Conservation (phyloP, 1,284 basidiomycete genomes). For the Leccinum subrobustum region DNA sequence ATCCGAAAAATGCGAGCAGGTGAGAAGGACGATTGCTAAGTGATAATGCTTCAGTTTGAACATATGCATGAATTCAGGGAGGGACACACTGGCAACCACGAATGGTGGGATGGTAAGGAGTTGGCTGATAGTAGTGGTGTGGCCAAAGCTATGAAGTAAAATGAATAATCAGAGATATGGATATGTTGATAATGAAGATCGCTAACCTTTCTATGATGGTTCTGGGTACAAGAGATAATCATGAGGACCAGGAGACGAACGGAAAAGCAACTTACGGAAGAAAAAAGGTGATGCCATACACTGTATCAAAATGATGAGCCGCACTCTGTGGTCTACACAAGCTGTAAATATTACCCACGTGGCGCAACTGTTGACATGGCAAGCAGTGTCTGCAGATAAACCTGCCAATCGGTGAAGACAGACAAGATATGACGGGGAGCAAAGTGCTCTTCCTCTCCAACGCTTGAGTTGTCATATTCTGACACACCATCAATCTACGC, state of each 20-base stretch:
- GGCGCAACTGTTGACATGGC: constrained; percentile 61
- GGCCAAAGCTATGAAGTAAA: constrained; percentile 48
- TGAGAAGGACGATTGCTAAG: constrained; percentile 50
- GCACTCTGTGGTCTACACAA: not conserved
- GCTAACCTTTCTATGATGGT: constrained; percentile 61
- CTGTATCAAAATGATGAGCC: constrained; percentile 23
- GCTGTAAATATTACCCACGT: constrained; percentile 39
- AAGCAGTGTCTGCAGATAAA: constrained; percentile 39
- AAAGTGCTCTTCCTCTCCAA: constrained; percentile 50
- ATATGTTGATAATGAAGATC: not conserved
- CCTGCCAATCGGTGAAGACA: constrained; percentile 66
- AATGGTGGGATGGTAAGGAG: constrained; percentile 73
- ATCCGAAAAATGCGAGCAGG: constrained; percentile 61
- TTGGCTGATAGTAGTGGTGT: constrained; percentile 55
- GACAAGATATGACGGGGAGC: constrained; percentile 44
- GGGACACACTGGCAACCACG: constrained; percentile 52
- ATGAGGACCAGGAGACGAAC: not conserved
- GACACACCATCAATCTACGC: not conserved
- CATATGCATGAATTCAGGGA: not conserved
- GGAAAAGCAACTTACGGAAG: constrained; percentile 49
- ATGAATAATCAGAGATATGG: not conserved
- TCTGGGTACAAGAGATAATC: constrained; percentile 31
- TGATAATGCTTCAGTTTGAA: not conserved
- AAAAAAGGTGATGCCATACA: constrained; percentile 63
- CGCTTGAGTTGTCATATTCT: constrained; percentile 59